phyloP scores from a whole-genome alignment of 2,329 filamentous ascomycete species.

The Claviceps sp. region DNA sequence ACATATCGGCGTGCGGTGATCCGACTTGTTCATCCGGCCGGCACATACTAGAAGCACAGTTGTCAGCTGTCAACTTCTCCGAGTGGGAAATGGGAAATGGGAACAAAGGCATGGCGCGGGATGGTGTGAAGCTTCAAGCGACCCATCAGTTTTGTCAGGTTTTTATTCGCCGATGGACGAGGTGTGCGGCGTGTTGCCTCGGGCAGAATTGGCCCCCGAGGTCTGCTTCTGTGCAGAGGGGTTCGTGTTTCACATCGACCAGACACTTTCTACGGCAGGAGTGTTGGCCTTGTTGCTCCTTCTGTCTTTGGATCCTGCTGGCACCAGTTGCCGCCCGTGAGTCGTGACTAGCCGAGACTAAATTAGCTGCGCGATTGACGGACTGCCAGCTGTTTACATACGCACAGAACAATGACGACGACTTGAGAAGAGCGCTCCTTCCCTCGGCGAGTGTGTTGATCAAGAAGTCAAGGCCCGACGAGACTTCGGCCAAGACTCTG shows the following conservation, averaged over 20 bases:
- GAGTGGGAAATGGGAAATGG: too few species aligned
- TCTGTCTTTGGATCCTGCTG: not conserved
- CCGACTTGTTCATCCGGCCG: not conserved
- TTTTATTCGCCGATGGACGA: too few species aligned
- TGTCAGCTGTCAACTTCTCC: too few species aligned
- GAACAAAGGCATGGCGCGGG: too few species aligned
- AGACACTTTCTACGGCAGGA: not conserved
- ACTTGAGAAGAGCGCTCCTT: not conserved
- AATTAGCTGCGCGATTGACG: too few species aligned
- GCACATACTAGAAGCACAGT: too few species aligned
- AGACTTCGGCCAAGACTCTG: not conserved
- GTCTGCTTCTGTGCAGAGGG: too few species aligned
- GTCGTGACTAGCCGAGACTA: not conserved
- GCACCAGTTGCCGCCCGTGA: not conserved
- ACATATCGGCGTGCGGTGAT: not conserved
- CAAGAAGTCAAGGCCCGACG: not conserved
- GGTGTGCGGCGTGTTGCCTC: too few species aligned
- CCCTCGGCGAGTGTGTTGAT: not conserved
- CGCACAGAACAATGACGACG: not conserved
- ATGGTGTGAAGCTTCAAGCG: too few species aligned
- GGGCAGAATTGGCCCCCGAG: too few species aligned
- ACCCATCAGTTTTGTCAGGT: too few species aligned
- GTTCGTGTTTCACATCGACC: not conserved
- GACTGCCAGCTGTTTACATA: not conserved
- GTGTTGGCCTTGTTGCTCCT: not conserved